These are phyloP conservation scores for Poa annua DNA, from an alignment of 176 grass and related monocot species.

Conservation along the genomic window DNA sequence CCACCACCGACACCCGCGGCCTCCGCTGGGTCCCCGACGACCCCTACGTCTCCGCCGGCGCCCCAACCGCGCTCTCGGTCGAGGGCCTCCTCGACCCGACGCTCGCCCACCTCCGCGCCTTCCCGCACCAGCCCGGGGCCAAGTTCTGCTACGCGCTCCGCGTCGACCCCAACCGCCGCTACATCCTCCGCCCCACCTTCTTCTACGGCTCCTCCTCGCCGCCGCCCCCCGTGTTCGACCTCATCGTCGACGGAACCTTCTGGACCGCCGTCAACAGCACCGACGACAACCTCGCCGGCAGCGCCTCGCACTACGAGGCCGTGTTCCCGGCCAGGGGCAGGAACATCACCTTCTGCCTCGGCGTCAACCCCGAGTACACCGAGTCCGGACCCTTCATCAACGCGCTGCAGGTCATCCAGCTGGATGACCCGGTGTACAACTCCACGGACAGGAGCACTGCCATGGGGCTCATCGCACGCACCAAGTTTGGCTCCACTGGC, in stretches of 20 bases:
- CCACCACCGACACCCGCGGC: conserved; percentile 39
- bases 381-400: conserved; percentile 75
- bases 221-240: conserved; percentile 72
- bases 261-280: conserved; percentile 87
- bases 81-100: conserved; percentile 56
- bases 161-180: conserved; percentile 55
- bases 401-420: conserved; percentile 76
- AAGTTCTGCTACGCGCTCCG: conserved; percentile 83
- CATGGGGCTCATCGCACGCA: conserved; percentile 89
- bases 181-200: conserved; percentile 89
- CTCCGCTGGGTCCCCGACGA: conserved; percentile 63
- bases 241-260: conserved; percentile 82
- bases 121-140: conserved; percentile 44
- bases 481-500: conserved; percentile 76
- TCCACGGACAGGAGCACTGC: conserved; percentile 56
- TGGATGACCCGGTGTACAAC: conserved; percentile 85
- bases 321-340: conserved; percentile 68
- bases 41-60: conserved; percentile 51
- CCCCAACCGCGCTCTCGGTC: conserved; percentile 36
- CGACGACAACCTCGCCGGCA: conserved; percentile 56
- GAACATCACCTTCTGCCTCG: conserved; percentile 71
- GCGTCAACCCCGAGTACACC: conserved; percentile 68
- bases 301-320: conserved; percentile 83
- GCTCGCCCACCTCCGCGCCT: conserved; percentile 74
- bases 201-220: conserved; percentile 54